A percentile compares a stretch with the other conserved stretches of the same genome.
These are phyloP conservation scores for Hyaloscypha hepaticicola DNA, from an alignment of 495 filamentous ascomycete genomes.

Conservation along the genomic window DNA sequence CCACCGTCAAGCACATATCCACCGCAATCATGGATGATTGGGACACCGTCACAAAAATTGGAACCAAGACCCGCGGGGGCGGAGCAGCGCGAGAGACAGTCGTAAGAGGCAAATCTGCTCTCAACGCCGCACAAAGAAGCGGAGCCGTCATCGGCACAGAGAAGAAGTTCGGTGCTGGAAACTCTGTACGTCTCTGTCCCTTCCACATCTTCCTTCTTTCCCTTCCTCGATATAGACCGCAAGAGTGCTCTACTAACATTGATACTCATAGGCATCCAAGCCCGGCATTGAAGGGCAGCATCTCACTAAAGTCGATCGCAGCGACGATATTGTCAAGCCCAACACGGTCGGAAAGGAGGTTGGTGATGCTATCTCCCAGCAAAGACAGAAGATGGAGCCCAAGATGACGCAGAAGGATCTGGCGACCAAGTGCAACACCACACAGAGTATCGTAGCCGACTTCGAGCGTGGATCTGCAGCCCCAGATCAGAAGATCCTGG, in stretches of 20 bases:
- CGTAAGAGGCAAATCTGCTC: slow-evolving; percentile 77
- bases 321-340: slow-evolving; percentile 96
- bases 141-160: slow-evolving; percentile 80
- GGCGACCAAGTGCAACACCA: slow-evolving; percentile 90
- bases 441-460: slow-evolving; percentile 72
- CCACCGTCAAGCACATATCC: background rate
- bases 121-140: slow-evolving; percentile 85
- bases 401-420: slow-evolving; percentile 98
- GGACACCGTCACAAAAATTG: slow-evolving; percentile 92
- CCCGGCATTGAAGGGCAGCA: slow-evolving; percentile 81
- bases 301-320: slow-evolving; percentile 96
- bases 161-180: slow-evolving; percentile 83
- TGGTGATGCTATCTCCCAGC: slow-evolving; percentile 75
- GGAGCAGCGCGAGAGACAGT: slow-evolving; percentile 78
- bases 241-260: slow-evolving; percentile 1
- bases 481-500: slow-evolving; percentile 82
- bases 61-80: slow-evolving; percentile 67
- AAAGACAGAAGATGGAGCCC: slow-evolving; percentile 66
- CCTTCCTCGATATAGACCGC: slow-evolving; percentile 6
- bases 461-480: slow-evolving; percentile 80
- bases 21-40: slow-evolving; percentile 58
- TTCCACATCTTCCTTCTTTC: background rate
- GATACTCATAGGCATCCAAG: slow-evolving; percentile 50
- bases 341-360: slow-evolving; percentile 82
- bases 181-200: slow-evolving; percentile 60